Evolutionary conservation across 768 basidiomycete genomes (phyloP).

Genomic region (Galerina sulciceps): DNA sequence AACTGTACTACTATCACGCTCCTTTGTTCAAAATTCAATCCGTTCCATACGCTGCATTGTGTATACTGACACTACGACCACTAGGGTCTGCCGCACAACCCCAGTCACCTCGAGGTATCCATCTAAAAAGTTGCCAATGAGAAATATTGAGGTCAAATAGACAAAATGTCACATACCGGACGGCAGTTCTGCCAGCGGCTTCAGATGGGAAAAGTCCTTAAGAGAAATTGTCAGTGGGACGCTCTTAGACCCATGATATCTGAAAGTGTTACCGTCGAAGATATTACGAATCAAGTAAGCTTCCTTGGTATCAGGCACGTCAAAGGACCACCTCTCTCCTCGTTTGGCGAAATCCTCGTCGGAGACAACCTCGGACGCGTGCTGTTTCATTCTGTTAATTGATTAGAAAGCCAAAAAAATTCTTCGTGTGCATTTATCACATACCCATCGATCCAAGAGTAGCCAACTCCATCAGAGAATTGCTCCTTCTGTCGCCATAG

Average conservation of each 20-base stretch:
- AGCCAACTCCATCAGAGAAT: slow-evolving; percentile 98
- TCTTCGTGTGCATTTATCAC: slow-evolving; percentile 16
- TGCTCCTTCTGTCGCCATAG: slow-evolving; percentile 99
- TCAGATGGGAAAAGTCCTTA: slow-evolving; percentile 82
- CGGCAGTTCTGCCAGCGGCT: slow-evolving; percentile 88
- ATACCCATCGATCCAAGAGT: slow-evolving; percentile 98
- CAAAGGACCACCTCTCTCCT: slow-evolving; percentile 73
- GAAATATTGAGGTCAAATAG: slow-evolving; percentile 1
- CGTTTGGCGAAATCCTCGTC: slow-evolving; percentile 82
- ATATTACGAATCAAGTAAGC: slow-evolving; percentile 92
- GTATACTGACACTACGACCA: slow-evolving; percentile 93
- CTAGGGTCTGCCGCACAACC: slow-evolving; percentile 94
- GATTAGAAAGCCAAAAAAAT: neutral
- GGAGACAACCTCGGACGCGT: slow-evolving; percentile 74
- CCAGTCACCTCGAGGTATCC: slow-evolving; percentile 97
- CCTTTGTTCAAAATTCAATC: slow-evolving; percentile 36
- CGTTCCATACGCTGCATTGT: slow-evolving; percentile 83
- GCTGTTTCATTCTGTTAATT: slow-evolving; percentile 79
- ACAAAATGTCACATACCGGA: slow-evolving; percentile 60
- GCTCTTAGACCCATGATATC: no score
- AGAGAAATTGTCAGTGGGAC: slow-evolving; percentile 13
- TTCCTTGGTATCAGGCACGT: slow-evolving; percentile 95
- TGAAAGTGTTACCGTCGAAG: slow-evolving; percentile 69
- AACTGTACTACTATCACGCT: slow-evolving; percentile 30
- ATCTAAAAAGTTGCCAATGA: slow-evolving; percentile 44